Conservation (phyloP, 2,329 filamentous ascomycete genomes). For the Nemania diffusa region DNA sequence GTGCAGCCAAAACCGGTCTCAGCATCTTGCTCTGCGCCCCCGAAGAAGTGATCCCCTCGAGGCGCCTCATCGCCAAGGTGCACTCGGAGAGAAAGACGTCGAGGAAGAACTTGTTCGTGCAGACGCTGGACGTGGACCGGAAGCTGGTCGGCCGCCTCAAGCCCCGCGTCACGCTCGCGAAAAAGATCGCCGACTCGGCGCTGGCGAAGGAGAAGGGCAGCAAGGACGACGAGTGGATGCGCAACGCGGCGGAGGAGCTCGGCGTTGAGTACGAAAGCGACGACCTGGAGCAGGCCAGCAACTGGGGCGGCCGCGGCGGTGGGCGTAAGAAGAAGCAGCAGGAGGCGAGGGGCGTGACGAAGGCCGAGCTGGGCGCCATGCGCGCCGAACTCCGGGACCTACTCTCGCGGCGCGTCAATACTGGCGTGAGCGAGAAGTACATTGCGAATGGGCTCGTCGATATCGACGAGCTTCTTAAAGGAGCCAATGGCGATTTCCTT, state of each 20-base stretch:
- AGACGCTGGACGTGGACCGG: slow-evolving; percentile 84
- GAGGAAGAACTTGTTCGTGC: slow-evolving; percentile 73
- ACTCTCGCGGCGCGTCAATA: slow-evolving; percentile 79
- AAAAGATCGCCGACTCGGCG: slow-evolving; percentile 82
- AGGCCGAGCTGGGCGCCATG: slow-evolving; percentile 76
- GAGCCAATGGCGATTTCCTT: slow-evolving; percentile 74
- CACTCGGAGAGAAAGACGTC: slow-evolving; percentile 69
- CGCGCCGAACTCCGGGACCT: slow-evolving; percentile 77
- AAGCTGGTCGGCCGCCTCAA: slow-evolving; percentile 80
- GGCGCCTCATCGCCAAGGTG: slow-evolving; percentile 86
- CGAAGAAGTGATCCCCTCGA: slow-evolving; percentile 87
- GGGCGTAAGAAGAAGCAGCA: slow-evolving; percentile 80
- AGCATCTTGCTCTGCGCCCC: slow-evolving; percentile 91
- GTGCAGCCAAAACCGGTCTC: slow-evolving; percentile 79
- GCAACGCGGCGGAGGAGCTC: slow-evolving; percentile 86
- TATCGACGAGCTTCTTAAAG: slow-evolving; percentile 74
- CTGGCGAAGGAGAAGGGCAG: slow-evolving; percentile 89
- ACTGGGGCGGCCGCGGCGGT: slow-evolving; percentile 74
- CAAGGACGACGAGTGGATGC: slow-evolving; percentile 86
- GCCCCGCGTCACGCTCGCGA: slow-evolving; percentile 81
- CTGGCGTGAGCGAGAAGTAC: slow-evolving; percentile 88
- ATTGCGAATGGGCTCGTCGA: slow-evolving; percentile 87
- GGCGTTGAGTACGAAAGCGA: slow-evolving; percentile 95
- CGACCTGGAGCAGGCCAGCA: slow-evolving; percentile 75
- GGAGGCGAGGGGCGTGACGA: slow-evolving; percentile 73